These are phyloP conservation scores for Solanum acaule DNA, from an alignment of 257 asterid species.

Conservation along the genomic window DNA sequence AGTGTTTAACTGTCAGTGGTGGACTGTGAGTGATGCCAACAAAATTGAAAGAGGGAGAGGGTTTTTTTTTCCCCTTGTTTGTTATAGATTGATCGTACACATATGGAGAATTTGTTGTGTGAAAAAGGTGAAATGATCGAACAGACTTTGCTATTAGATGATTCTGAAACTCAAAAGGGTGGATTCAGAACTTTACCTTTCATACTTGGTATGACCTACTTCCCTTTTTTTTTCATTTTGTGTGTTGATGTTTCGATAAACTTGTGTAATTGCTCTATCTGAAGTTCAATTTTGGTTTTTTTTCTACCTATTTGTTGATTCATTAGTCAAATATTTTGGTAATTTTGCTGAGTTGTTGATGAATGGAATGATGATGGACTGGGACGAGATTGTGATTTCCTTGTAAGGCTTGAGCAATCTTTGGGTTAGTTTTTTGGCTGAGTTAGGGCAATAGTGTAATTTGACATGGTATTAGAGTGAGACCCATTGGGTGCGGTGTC, in stretches of 20 bases:
- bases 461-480: no score
- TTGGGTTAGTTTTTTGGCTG: background rate
- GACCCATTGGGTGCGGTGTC: no score
- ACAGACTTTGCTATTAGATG: background rate
- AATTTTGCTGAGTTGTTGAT: background rate
- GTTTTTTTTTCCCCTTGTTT: background rate
- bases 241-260: background rate
- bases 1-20: background rate
- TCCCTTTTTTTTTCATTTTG: background rate
- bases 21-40: background rate
- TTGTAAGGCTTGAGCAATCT: background rate
- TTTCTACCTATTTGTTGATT: background rate
- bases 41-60: background rate
- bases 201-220: conserved; percentile 33
- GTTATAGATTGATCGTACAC: background rate
- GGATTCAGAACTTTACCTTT: conserved; percentile 69
- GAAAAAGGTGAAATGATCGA: background rate
- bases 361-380: background rate
- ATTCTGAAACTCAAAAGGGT: conserved; percentile 30
- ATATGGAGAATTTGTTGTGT: background rate
- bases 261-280: background rate
- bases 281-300: background rate
- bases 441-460: no score
- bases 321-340: background rate
- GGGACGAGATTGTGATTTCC: background rate